Evolutionary conservation across 148 eudicot species (phyloP).

Genomic region (Salicornia ramosissima): DNA sequence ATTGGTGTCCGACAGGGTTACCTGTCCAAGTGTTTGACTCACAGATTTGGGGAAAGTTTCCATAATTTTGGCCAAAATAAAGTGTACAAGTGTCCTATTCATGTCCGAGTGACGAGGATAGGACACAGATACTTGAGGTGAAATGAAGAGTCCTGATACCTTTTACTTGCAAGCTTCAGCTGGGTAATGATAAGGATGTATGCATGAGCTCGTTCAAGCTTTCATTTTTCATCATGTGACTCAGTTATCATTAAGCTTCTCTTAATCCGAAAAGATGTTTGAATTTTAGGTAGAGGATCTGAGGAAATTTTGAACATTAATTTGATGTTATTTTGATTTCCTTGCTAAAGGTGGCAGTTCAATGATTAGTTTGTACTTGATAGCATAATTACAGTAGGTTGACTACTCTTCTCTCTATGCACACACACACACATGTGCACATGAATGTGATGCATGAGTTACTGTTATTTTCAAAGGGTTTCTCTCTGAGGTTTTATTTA

Average conservation of each 20-base stretch:
- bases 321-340: not conserved
- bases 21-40: too few species aligned
- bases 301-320: not conserved
- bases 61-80: too few species aligned
- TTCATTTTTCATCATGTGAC: not conserved
- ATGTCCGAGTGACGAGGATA: too few species aligned
- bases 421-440: not conserved
- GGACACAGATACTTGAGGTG: too few species aligned
- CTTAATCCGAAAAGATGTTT: not conserved
- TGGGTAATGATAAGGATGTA: not conserved
- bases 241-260: not conserved
- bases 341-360: not conserved
- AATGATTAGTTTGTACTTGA: not conserved
- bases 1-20: too few species aligned
- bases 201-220: not conserved
- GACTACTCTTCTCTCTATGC: too few species aligned
- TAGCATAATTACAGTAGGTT: not conserved
- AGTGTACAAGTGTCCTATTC: too few species aligned
- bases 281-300: not conserved
- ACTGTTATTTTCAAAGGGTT: not conserved
- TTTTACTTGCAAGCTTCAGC: not conserved
- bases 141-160: too few species aligned
- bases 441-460: not conserved
- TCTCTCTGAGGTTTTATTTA: slow-evolving; percentile 8
- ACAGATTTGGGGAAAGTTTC: too few species aligned